phyloP scores from a whole-genome alignment of 164 flowering plant species.

The Cinnamomum micranthum region DNA sequence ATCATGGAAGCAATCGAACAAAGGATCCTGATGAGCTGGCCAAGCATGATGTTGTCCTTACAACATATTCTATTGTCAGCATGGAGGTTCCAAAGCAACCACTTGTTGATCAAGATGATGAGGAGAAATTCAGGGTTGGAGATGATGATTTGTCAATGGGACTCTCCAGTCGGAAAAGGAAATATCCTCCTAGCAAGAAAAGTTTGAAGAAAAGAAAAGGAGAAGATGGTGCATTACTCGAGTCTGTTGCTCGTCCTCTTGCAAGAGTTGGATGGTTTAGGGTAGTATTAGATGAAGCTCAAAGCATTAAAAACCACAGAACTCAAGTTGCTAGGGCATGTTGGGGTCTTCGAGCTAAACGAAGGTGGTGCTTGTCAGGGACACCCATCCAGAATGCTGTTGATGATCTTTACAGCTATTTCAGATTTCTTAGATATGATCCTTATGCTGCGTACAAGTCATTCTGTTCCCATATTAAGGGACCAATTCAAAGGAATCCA shows the following conservation, averaged over 20 bases:
- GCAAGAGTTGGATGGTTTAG: constrained; percentile 90
- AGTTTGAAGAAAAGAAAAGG: constrained; percentile 35
- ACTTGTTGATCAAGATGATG: constrained; percentile 72
- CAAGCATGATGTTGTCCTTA: constrained; percentile 85
- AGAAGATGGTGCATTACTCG: constrained; percentile 40
- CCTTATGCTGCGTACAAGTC: constrained; percentile 72
- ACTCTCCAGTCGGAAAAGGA: background rate
- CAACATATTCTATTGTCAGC: constrained; percentile 87
- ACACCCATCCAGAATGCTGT: constrained; percentile 95
- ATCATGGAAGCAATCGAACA: constrained; percentile 87
- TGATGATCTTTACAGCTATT: constrained; percentile 96
- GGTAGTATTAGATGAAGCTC: constrained; percentile 97
- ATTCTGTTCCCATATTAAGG: constrained; percentile 54
- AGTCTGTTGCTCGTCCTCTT: constrained; percentile 61
- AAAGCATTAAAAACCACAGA: constrained; percentile 91
- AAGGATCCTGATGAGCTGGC: constrained; percentile 78
- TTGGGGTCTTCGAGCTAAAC: constrained; percentile 91
- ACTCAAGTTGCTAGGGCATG: constrained; percentile 97
- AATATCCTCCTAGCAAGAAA: constrained; percentile 3
- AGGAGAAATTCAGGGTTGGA: constrained; percentile 31
- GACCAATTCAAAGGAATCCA: constrained; percentile 67
- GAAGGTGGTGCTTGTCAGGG: constrained; percentile 98
- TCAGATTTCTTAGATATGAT: constrained; percentile 85
- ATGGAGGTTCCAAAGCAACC: constrained; percentile 97
- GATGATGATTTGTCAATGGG: background rate